Evolutionary conservation across 2,329 filamentous ascomycete species (phyloP).

Genomic region (Zopfia rhizophila): DNA sequence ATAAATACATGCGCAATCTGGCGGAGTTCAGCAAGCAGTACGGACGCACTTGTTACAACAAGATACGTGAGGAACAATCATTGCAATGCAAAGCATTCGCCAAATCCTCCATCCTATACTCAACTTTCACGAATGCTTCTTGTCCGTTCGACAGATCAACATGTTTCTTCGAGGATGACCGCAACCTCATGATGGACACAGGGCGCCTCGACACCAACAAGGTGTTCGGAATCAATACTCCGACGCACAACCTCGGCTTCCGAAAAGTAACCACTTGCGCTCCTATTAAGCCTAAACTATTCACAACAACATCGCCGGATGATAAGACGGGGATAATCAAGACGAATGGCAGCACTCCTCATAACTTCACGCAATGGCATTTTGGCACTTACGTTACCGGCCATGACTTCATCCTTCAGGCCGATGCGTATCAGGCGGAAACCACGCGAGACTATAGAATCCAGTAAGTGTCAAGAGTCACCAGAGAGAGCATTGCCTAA

Average conservation of each 20-base stretch:
- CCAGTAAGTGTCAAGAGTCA: no score
- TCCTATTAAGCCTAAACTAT: conserved; percentile 10
- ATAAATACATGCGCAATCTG: conserved; percentile 7
- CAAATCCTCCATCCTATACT: conserved; percentile 5
- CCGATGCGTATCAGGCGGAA: no score
- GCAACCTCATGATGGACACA: conserved; percentile 17
- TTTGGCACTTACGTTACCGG: no score
- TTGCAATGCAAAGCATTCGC: conserved; percentile 16
- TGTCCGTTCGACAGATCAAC: conserved; percentile 15
- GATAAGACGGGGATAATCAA: no score
- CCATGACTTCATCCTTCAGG: no score
- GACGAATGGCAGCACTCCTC: no score
- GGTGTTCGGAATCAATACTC: conserved; percentile 9
- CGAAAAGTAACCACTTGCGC: conserved; percentile 17
- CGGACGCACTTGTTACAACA: conserved; percentile 18
- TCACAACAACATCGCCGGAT: conserved; percentile 8
- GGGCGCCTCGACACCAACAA: conserved; percentile 16
- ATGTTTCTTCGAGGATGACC: conserved; percentile 4
- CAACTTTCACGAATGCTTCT: conserved; percentile 4
- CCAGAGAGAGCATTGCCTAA: no score
- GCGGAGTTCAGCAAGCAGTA: conserved; percentile 14
- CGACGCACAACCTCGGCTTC: conserved; percentile 10
- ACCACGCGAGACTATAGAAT: no score
- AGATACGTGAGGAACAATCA: background rate
- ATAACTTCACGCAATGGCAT: no score